Base-by-base conservation (phyloP, 495 filamentous ascomycete genomes). In the Chaetomium cochliodes region DNA sequence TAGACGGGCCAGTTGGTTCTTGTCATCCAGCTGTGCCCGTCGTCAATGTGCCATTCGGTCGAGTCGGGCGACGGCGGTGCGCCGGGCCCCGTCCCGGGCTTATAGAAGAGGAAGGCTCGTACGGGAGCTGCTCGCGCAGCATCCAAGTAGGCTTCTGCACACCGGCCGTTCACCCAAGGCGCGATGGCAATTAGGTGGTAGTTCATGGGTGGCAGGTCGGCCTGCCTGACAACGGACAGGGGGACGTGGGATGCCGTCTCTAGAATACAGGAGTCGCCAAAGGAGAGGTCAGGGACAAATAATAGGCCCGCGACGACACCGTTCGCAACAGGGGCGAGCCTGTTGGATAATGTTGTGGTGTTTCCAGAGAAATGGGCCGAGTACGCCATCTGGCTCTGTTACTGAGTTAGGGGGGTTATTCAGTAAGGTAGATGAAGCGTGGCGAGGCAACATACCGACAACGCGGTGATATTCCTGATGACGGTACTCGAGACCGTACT, bases 141-240 rank as follows among this genome's bases (percentile, higher is more conserved):
- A 13, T 78, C 72, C 30, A 97, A 74, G 71, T 90, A 96, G 39
- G 85, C 82, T 49, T 79, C 73, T 11, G 89, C 87, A 65, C 93
- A 98, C 23, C 84, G 74, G 2, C 75, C 77, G 50, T 80, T 88
- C 39, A 93, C 80, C 93, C 93, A 97, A n/a, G 93, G 93, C 11
- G 89, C 92, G n/a, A 96, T 75, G 22, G 86, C 93, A 47, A 96
- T 84, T n/a, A 82, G 74, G 60, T 80, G 77, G 51, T 83, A 78
- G 73, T 85, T 84, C n/a, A 87, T 81, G 5, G 85, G 79, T 1
- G 89, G 87, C 3, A 97, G 83, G 69, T 94, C 85, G 56, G 80
- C 73, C 64, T 83, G 80, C 23, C 89, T 84, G 15, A 90, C 93
- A 49, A 85, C 91, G 73, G 92, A 92, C n/a, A 71, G 46, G 0